Percentiles rank a stretch among this genome's conserved stretches.
Evolutionary conservation across 129 eudicot species (phyloP).

Genomic region (Artemisia annua): DNA sequence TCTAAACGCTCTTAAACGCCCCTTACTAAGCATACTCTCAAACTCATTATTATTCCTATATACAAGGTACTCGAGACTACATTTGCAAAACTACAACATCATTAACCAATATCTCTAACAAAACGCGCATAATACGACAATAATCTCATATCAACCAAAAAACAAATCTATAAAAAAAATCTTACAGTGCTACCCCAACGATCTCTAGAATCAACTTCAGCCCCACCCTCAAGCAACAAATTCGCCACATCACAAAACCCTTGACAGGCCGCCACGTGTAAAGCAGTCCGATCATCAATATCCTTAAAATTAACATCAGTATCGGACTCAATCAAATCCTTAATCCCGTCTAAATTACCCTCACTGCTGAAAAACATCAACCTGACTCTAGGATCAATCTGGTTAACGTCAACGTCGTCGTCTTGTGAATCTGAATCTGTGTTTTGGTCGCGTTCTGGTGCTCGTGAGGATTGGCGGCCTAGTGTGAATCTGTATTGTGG

Average conservation of each 20-base stretch:
- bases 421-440: constrained; percentile 36
- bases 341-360: constrained; percentile 77
- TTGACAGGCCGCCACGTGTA: constrained; percentile 93
- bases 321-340: constrained; percentile 59
- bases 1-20: too few relatives aligned
- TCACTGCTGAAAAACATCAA: constrained; percentile 76
- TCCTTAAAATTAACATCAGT: constrained; percentile 79
- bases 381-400: constrained; percentile 73
- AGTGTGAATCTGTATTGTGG: constrained; percentile 38
- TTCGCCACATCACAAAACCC: constrained; percentile 68
- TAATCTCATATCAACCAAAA: not conserved
- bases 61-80: too few relatives aligned
- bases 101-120: too few relatives aligned
- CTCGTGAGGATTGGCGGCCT: constrained; percentile 68
- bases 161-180: not conserved
- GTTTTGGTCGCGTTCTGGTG: constrained; percentile 44
- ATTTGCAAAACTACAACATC: not conserved
- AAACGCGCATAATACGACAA: too few relatives aligned
- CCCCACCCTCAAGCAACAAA: constrained; percentile 56
- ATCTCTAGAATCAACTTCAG: constrained; percentile 71
- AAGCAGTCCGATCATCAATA: constrained; percentile 82
- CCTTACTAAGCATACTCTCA: too few relatives aligned
- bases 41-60: too few relatives aligned
- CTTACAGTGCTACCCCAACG: constrained; percentile 98
- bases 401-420: constrained; percentile 40